Evolutionary conservation across 768 basidiomycete genomes (phyloP).

Genomic region (Omphalotus guepiniiformis): DNA sequence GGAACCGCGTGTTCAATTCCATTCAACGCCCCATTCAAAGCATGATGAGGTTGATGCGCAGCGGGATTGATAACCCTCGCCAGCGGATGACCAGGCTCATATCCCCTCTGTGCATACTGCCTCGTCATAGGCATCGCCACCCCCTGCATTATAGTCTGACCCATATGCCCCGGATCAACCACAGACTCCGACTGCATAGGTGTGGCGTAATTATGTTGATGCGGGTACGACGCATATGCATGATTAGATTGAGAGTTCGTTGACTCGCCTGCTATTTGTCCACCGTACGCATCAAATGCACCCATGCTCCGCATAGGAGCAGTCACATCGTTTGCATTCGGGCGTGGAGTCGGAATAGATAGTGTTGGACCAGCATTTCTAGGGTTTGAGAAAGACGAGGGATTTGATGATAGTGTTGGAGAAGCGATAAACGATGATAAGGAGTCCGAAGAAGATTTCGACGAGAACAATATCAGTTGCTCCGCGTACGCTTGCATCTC

Average conservation of each 20-base stretch:
- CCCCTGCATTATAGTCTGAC: background rate
- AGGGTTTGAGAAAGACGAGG: conserved; percentile 14
- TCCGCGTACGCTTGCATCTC: conserved; percentile 97
- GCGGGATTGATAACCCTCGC: conserved; percentile 4
- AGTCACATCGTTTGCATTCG: conserved; percentile 14
- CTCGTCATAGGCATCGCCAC: background rate
- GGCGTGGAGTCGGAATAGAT: conserved; percentile 10
- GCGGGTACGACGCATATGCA: background rate
- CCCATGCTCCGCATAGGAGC: conserved; percentile 48
- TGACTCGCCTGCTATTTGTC: conserved; percentile 30
- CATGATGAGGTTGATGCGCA: conserved; percentile 5
- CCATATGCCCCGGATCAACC: too few species aligned
- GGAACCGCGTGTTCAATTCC: background rate
- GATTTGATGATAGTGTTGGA: conserved; percentile 14
- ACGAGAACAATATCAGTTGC: conserved; percentile 73
- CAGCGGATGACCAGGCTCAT: background rate
- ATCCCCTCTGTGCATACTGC: background rate
- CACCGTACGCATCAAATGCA: conserved; percentile 50
- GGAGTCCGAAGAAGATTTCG: conserved; percentile 18
- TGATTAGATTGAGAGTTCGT: conserved; percentile 15
- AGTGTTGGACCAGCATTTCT: conserved; percentile 11
- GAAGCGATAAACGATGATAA: conserved; percentile 11
- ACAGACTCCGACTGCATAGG: background rate
- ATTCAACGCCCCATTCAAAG: conserved; percentile 2
- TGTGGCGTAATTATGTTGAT: too few species aligned